Evolutionary conservation across 139 green algal species (phyloP).

Genomic region (Chlamydomonas applanata): DNA sequence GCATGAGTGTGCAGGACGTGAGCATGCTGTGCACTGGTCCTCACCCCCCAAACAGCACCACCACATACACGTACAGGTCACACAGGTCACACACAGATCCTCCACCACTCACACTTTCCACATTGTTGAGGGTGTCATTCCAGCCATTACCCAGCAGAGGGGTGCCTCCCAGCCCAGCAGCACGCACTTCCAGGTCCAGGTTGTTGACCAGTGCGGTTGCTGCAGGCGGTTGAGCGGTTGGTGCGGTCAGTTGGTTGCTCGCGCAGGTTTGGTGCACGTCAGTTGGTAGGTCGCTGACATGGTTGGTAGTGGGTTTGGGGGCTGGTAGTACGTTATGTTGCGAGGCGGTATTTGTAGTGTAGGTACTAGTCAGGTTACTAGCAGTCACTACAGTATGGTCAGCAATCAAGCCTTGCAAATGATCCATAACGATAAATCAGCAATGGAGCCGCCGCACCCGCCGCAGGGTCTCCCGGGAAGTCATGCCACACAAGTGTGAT

Average conservation of each 20-base stretch:
- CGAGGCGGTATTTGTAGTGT: too few relatives aligned
- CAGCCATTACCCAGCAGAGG: conserved; percentile 64
- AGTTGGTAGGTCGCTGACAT: too few relatives aligned
- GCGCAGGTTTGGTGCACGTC: too few relatives aligned
- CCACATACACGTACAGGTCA: neutral
- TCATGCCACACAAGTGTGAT: conserved; percentile 82
- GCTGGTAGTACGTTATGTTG: too few relatives aligned
- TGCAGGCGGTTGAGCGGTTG: neutral
- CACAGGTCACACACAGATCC: neutral
- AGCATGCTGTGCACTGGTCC: too few relatives aligned
- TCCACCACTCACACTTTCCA: conserved; percentile 56
- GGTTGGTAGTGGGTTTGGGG: too few relatives aligned
- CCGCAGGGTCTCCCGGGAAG: conserved; percentile 27
- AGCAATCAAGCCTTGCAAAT: neutral
- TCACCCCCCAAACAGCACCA: neutral
- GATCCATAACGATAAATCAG: neutral
- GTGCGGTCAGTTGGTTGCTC: too few relatives aligned
- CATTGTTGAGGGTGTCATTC: conserved; percentile 77
- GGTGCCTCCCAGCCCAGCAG: conserved; percentile 54
- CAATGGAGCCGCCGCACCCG: neutral
- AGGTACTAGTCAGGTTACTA: neutral
- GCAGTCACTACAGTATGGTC: neutral
- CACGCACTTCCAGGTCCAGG: conserved; percentile 70
- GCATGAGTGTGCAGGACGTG: too few relatives aligned
- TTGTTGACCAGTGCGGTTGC: conserved; percentile 78